Evolutionary conservation across 164 flowering plant species (phyloP).

Genomic region (Malania oleifera): DNA sequence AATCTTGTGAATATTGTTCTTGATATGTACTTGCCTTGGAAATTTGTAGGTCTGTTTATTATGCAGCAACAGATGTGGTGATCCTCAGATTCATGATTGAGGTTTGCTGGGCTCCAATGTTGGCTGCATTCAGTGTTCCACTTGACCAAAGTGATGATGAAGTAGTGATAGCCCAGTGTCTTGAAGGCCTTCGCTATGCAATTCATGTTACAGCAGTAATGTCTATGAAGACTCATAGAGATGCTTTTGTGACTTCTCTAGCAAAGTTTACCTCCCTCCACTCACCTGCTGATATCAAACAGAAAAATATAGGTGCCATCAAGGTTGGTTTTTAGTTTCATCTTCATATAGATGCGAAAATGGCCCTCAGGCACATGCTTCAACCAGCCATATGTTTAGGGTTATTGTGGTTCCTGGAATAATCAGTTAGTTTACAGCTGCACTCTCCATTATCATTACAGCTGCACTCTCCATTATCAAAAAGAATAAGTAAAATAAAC

Average conservation of each 20-base stretch:
- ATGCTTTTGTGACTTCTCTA: conserved; percentile 96
- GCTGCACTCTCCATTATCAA: no score
- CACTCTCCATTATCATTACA: no score
- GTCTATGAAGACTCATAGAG: conserved; percentile 99
- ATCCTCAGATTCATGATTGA: conserved; percentile 96
- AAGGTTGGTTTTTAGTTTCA: conserved; percentile 49
- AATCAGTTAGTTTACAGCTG: no score
- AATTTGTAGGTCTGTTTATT: conserved; percentile 88
- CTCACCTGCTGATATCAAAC: conserved; percentile 97
- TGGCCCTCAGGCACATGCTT: no score
- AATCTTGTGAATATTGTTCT: conserved; percentile 1
- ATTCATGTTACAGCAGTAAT: conserved; percentile 96
- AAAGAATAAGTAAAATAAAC: no score
- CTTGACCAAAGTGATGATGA: conserved; percentile 98
- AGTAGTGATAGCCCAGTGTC: conserved; percentile 64
- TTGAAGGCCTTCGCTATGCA: conserved; percentile 85
- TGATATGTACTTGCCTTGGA: conserved; percentile 18
- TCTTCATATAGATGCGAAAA: no score
- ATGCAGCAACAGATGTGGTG: conserved; percentile 97
- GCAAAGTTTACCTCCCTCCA: conserved; percentile 98
- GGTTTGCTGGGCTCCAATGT: conserved; percentile 99
- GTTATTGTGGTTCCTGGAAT: no score
- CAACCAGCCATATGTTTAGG: no score
- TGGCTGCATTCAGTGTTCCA: conserved; percentile 99
- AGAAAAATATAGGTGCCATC: conserved; percentile 90